phyloP scores from a whole-genome alignment of 1,284 basidiomycete genomes.

The Apiotrichum sp. region DNA sequence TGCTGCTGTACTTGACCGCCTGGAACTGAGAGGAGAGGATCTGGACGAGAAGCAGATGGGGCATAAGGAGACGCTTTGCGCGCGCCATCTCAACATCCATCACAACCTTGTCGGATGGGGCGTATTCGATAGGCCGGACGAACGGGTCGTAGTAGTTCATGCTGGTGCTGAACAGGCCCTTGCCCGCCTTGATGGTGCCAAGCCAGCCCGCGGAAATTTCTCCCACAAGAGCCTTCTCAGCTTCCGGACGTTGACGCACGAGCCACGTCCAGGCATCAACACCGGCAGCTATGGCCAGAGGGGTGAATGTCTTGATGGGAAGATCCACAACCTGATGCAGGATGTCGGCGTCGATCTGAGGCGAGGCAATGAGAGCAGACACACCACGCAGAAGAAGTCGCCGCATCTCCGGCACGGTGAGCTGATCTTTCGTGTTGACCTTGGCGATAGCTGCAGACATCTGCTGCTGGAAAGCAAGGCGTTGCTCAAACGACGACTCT shows the following conservation, averaged over 20 bases:
- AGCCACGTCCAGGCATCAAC: constrained; percentile 98
- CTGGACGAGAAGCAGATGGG: constrained; percentile 78
- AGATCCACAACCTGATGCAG: constrained; percentile 81
- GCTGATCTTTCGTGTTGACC: constrained; percentile 62
- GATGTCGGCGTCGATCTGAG: constrained; percentile 76
- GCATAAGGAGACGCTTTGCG: constrained; percentile 69
- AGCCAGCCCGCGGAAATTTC: constrained; percentile 87
- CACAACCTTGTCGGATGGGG: constrained; percentile 78
- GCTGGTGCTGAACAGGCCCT: constrained; percentile 73
- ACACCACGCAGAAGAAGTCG: constrained; percentile 82
- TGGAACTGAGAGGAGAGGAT: constrained; percentile 91
- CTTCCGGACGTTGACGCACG: constrained; percentile 74
- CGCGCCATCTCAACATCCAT: constrained; percentile 68
- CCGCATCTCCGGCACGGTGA: constrained; percentile 74
- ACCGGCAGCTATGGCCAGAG: constrained; percentile 74
- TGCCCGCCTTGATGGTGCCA: constrained; percentile 65
- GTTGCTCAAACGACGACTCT: constrained; percentile 55
- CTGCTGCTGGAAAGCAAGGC: constrained; percentile 62
- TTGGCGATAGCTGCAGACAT: constrained; percentile 63
- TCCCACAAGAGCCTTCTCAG: constrained; percentile 69
- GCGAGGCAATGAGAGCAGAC: constrained; percentile 65
- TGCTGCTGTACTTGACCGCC: constrained; percentile 81
- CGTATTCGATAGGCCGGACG: constrained; percentile 76
- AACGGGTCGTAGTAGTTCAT: constrained; percentile 84
- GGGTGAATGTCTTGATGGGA: constrained; percentile 85